A percentile compares a stretch with the other conserved stretches of the same genome.
These are phyloP conservation scores for Penicillium aurantiogriseum DNA, from an alignment of 2,329 filamentous ascomycete genomes.

Conservation along the genomic window DNA sequence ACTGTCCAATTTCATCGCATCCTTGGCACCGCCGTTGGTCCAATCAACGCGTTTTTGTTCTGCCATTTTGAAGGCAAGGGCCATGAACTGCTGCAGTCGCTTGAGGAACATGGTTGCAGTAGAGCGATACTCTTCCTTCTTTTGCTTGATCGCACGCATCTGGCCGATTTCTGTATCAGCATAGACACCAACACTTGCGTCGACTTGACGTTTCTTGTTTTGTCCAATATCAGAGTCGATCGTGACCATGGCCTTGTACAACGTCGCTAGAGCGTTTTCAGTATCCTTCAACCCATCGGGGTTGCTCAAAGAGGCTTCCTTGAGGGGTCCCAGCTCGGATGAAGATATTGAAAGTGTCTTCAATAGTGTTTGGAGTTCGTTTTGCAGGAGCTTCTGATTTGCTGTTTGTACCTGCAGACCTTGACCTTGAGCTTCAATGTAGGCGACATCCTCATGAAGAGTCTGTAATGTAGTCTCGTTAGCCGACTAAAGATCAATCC, in stretches of 20 bases:
- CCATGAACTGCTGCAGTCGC: conserved; percentile 78
- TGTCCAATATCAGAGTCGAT: conserved; percentile 79
- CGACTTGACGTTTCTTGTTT: conserved; percentile 50
- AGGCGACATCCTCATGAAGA: conserved; percentile 90
- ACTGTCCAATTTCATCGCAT: conserved; percentile 63
- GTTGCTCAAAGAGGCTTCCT: conserved; percentile 70
- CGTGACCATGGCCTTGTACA: conserved; percentile 90
- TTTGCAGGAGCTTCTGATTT: conserved; percentile 91
- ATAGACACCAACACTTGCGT: conserved; percentile 56
- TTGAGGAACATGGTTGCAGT: conserved; percentile 76
- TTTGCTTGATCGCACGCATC: conserved; percentile 93
- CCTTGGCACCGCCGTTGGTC: conserved; percentile 36
- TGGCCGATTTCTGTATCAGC: conserved; percentile 72
- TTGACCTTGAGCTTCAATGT: conserved; percentile 95
- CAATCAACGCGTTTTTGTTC: conserved; percentile 67
- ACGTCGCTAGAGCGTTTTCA: conserved; percentile 70
- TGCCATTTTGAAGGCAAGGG: conserved; percentile 73
- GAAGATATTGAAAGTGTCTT: conserved; percentile 85
- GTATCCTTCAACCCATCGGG: conserved; percentile 70
- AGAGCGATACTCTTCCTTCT: conserved; percentile 81
- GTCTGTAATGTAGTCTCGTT: conserved; percentile 56
- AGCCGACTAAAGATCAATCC: conserved; percentile 20
- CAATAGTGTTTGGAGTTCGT: conserved; percentile 83
- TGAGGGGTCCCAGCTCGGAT: conserved; percentile 70
- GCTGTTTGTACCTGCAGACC: conserved; percentile 95